These are phyloP conservation scores for Puccinia polysora DNA, from an alignment of 1,284 basidiomycete genomes.

Conservation along the genomic window DNA sequence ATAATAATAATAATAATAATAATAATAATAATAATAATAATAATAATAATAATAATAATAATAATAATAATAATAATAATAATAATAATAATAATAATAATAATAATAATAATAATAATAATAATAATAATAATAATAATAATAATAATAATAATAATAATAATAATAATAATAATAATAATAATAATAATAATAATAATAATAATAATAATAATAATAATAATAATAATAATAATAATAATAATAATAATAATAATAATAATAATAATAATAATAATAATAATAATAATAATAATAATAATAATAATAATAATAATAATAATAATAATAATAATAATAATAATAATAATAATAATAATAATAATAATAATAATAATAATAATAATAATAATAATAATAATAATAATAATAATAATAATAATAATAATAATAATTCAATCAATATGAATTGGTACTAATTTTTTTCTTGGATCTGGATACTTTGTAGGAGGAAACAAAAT, in stretches of 20 bases:
- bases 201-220: not conserved
- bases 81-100: not conserved
- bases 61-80: not conserved
- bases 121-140: not conserved
- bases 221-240: not conserved
- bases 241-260: not conserved
- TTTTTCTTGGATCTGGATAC: too few relatives aligned
- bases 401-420: conserved; percentile 4
- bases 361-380: not conserved
- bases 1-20: not conserved
- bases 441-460: too few relatives aligned
- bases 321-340: not conserved
- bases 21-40: not conserved
- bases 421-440: too few relatives aligned
- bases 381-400: not conserved
- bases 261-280: not conserved
- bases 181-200: not conserved
- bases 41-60: not conserved
- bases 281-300: not conserved
- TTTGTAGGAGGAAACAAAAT: too few relatives aligned
- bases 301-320: not conserved
- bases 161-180: not conserved
- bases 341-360: not conserved
- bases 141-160: not conserved
- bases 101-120: not conserved